Conservation (phyloP, 2,329 filamentous ascomycete species). For the Trichophyton verrucosum region DNA sequence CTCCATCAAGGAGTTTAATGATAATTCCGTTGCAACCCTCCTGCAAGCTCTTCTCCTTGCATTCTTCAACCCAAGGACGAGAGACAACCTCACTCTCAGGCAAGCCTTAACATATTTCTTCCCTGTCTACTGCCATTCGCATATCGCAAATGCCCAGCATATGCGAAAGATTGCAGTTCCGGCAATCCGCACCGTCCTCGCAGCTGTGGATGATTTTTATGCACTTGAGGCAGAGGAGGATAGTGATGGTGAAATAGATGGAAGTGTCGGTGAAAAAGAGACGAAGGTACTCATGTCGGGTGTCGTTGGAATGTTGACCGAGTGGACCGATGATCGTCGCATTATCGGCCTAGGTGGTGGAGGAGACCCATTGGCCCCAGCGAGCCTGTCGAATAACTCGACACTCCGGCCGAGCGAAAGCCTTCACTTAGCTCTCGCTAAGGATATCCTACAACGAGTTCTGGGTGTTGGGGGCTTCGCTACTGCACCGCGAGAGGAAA, state of each 20-base stretch:
- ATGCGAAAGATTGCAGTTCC: slow-evolving; percentile 65
- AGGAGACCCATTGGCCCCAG: slow-evolving; percentile 34
- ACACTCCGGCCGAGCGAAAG: slow-evolving; percentile 48
- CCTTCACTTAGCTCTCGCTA: slow-evolving; percentile 67
- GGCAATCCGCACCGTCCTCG: slow-evolving; percentile 57
- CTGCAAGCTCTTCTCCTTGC: slow-evolving; percentile 71
- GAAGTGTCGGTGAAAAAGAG: slow-evolving; percentile 58
- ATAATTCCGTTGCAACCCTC: slow-evolving; percentile 56
- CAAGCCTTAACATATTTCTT: slow-evolving; percentile 89
- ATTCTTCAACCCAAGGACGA: slow-evolving; percentile 80
- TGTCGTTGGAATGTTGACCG: slow-evolving; percentile 64
- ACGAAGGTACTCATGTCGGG: slow-evolving; percentile 51
- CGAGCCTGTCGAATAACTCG: slow-evolving; percentile 43
- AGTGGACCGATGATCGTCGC: slow-evolving; percentile 92
- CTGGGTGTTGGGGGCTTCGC: slow-evolving; percentile 36
- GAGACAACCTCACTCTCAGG: slow-evolving; percentile 65
- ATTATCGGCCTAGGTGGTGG: slow-evolving; percentile 48
- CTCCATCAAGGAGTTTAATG: slow-evolving; percentile 33
- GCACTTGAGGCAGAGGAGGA: slow-evolving; percentile 60
- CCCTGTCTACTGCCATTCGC: slow-evolving; percentile 83
- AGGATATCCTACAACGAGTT: slow-evolving; percentile 63
- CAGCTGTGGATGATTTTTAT: slow-evolving; percentile 50
- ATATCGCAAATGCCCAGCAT: slow-evolving; percentile 66
- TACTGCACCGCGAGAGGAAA: slow-evolving; percentile 54
- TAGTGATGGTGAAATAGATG: slow-evolving; percentile 61